Evolutionary conservation across 495 filamentous ascomycete species (phyloP).

Genomic region (Filosporella fistucella): DNA sequence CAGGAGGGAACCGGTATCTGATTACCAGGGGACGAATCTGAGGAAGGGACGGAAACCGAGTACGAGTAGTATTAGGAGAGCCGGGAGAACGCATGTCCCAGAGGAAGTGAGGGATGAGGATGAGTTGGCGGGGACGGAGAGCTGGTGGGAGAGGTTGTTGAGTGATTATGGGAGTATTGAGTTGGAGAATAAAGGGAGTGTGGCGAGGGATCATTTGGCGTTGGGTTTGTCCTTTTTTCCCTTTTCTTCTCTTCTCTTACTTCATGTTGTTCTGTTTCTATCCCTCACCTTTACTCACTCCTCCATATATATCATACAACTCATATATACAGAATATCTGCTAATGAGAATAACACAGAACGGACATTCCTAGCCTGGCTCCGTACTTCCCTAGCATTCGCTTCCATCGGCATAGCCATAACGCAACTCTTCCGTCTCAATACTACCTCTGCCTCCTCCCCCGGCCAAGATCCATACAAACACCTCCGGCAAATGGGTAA

Average conservation of each 20-base stretch:
- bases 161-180: slow-evolving; percentile 79
- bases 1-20: slow-evolving; percentile 4
- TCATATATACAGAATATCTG: slow-evolving; percentile 1
- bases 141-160: slow-evolving; percentile 48
- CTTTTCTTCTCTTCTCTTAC: slow-evolving; percentile 7
- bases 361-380: slow-evolving; percentile 97
- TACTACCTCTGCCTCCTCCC: slow-evolving; percentile 45
- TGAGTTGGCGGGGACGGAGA: slow-evolving; percentile 22
- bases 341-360: too few relatives aligned
- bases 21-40: slow-evolving; percentile 17
- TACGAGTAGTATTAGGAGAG: slow-evolving; percentile 14
- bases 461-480: slow-evolving; percentile 13
- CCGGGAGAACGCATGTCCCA: slow-evolving; percentile 1
- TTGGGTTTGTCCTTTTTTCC: slow-evolving; percentile 60
- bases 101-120: slow-evolving; percentile 4
- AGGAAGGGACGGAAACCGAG: slow-evolving; percentile 1
- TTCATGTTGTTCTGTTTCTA: neutral
- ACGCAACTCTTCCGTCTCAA: slow-evolving; percentile 96
- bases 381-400: slow-evolving; percentile 91
- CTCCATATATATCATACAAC: too few relatives aligned
- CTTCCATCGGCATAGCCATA: slow-evolving; percentile 91
- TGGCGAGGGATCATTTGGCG: slow-evolving; percentile 91
- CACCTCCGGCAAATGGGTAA: slow-evolving; percentile 78
- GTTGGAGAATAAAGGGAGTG: slow-evolving; percentile 93
- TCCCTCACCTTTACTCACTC: too few relatives aligned